phyloP scores from a whole-genome alignment of 331 rosid species.

The Malus hybrid region DNA sequence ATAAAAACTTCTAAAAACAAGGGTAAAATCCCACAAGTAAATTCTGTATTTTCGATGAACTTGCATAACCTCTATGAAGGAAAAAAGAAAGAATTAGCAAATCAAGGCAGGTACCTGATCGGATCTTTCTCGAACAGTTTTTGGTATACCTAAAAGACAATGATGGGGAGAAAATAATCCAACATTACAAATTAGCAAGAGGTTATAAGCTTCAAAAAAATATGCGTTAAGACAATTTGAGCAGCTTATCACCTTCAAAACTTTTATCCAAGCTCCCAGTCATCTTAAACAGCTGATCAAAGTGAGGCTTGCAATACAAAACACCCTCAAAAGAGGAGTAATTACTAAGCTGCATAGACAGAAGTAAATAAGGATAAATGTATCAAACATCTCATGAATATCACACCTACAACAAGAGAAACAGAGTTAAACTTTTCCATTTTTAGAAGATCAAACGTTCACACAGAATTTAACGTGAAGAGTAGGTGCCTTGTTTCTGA shows the following conservation, averaged over 20 bases:
- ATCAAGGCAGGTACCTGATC: conserved; percentile 48
- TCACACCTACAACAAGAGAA: neutral
- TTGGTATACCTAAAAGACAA: conserved; percentile 50
- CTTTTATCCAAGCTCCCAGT: conserved; percentile 95
- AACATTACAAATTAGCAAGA: conserved; percentile 1
- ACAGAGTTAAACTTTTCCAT: neutral
- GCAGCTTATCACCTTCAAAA: conserved; percentile 66
- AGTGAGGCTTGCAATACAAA: conserved; percentile 91
- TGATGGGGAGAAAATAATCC: neutral
- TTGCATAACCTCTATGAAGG: neutral
- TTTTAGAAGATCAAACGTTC: neutral
- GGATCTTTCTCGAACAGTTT: conserved; percentile 60
- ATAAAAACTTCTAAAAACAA: neutral
- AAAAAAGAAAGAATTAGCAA: neutral
- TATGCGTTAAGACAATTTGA: conserved; percentile 6
- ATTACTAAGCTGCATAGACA: conserved; percentile 62
- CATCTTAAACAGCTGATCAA: conserved; percentile 80
- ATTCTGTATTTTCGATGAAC: neutral
- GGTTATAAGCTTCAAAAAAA: neutral
- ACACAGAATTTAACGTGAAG: neutral
- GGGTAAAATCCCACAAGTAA: neutral
- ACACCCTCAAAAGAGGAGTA: conserved; percentile 83
- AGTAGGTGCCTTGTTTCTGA: neutral
- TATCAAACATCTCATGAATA: neutral
- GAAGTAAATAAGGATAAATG: neutral